Base-by-base conservation (phyloP, 345 rosid species). In the Acer negundo region DNA sequence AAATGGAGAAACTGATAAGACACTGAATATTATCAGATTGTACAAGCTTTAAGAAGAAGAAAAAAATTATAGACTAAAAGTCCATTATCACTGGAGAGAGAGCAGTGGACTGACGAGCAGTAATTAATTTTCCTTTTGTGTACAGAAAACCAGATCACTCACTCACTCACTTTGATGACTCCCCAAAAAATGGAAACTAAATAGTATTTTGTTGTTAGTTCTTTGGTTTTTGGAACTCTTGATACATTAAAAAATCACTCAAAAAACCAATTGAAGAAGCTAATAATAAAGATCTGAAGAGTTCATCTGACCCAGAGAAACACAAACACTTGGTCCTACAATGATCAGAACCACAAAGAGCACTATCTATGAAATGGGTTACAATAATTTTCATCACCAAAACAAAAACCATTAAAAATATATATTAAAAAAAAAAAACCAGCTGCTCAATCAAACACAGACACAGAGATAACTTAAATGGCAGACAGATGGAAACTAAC, bases 251-350 rank as follows among this genome's bases (percentile, higher is more conserved):
- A 28, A 28, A 28, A 28, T 28, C 31, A 28, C 31, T 28, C n/a
- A 35, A 10, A 61, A 70, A 51, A 58, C 62, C 13, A 44, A 56
- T 53, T 40, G 42, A 62, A 51, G 74, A 72, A 58, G 10, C 46
- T 28, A 66, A 63, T 23, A 74, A 78, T 13, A 74, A 78, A 75
- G 79, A 47, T 69, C 74, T 64, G 69, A 51, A 15, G 28, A 46
- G 49, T 77, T 53, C 23, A 56, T 19, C 76, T 31, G 66, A 46
- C 47, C 42, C 76, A 20, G 42, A 7, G 16, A 20, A 26, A n/a
- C 69, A 47, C 55, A 49, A 68, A 72, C 62, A 73, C 51, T 51
- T 5, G 75, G 78, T 77, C 75, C 72, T 73, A 77, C 78, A 38
- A 77, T 78, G 24, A 62, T 15, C 63, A n/a, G 66, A 68, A 10